Evolutionary conservation across 1,284 basidiomycete genomes (phyloP), one percentile per base, ranked within the genome.

Genomic region (Dichomitus squalens): DNA sequence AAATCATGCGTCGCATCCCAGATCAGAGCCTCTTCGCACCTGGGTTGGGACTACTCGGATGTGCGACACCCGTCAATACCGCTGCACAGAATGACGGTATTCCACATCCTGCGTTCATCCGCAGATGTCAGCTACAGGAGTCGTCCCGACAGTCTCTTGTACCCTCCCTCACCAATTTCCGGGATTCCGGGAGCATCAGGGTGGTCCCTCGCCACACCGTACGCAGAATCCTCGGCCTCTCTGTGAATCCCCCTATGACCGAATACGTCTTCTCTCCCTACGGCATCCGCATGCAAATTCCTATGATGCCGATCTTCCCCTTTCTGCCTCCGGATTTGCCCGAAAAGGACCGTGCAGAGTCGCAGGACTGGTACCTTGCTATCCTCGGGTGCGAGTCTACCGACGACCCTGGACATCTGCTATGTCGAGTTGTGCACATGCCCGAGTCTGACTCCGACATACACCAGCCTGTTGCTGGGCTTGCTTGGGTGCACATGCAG

Each of bases 1-100:
- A 48, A 36, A 53, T 53, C 23, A 21, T 53, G 21, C n/a, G 43
- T 18, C 27, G 31, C 4, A 38, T 20, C 9, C 44, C 44, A 4
- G 52, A 53, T 18, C 14, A 35, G 46, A 48, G 34, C 20, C n/a
- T 53, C 34, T 53, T 53, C 29, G 52, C 52, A 4, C 48, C 44
- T 35, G 36, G 33, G 38, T 5, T n/a, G n/a, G n/a, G n/a, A n/a
- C n/a, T n/a, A n/a, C n/a, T n/a, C n/a, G n/a, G n/a, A n/a, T n/a
- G n/a, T n/a, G n/a, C n/a, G n/a, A n/a, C n/a, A n/a, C n/a, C n/a
- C n/a, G 38, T 40, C 18, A 20, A 21, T 21, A 21, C 20, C 31
- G 31, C 18, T 9, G 16, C 20, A 3, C 38, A 2, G 38, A 40
- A 18, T 20, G 6, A 5, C 38, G n/a, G n/a, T n/a, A n/a, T 11